Percentiles rank a stretch among this genome's conserved stretches.
phyloP scores from a whole-genome alignment of 1,139 yeast species.

The Hyphopichia burtonii region DNA sequence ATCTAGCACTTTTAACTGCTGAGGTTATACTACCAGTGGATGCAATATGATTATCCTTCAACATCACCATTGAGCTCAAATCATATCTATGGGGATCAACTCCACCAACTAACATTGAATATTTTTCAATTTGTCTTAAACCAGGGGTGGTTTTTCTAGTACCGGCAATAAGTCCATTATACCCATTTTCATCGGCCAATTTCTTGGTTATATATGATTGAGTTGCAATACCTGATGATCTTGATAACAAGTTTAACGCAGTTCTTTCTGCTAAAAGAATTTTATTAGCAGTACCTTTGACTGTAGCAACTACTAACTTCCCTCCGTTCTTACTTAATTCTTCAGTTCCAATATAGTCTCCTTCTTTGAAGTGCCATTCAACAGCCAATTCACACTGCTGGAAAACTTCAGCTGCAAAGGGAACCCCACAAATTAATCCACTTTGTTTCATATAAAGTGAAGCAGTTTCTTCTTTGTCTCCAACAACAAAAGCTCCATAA shows the following conservation, averaged over 20 bases:
- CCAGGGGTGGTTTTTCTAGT: conserved; percentile 98
- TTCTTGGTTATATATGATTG: conserved; percentile 58
- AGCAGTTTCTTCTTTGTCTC: conserved; percentile 67
- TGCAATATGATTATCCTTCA: conserved; percentile 91
- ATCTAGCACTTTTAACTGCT: conserved; percentile 75
- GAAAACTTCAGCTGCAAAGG: conserved; percentile 86
- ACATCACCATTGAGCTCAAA: conserved; percentile 91
- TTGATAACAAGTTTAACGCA: conserved; percentile 75
- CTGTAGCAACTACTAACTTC: conserved; percentile 73
- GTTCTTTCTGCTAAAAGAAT: conserved; percentile 83
- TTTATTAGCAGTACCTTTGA: conserved; percentile 77
- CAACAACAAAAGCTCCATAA: conserved; percentile 94
- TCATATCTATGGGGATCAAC: conserved; percentile 92
- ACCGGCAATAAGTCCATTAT: conserved; percentile 87
- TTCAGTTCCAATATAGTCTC: conserved; percentile 46
- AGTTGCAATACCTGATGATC: conserved; percentile 91
- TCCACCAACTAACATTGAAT: conserved; percentile 94
- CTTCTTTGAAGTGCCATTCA: conserved; percentile 75
- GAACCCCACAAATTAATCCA: conserved; percentile 85
- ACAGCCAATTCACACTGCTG: conserved; percentile 68
- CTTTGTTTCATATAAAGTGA: conserved; percentile 76
- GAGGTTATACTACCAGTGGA: conserved; percentile 87
- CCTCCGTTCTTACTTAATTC: conserved; percentile 44
- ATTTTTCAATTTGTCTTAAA: conserved; percentile 79
- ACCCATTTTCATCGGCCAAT: conserved; percentile 71